Conservation (phyloP, 139 green algal genomes). For the Auxenochlorella pyrenoidosa region DNA sequence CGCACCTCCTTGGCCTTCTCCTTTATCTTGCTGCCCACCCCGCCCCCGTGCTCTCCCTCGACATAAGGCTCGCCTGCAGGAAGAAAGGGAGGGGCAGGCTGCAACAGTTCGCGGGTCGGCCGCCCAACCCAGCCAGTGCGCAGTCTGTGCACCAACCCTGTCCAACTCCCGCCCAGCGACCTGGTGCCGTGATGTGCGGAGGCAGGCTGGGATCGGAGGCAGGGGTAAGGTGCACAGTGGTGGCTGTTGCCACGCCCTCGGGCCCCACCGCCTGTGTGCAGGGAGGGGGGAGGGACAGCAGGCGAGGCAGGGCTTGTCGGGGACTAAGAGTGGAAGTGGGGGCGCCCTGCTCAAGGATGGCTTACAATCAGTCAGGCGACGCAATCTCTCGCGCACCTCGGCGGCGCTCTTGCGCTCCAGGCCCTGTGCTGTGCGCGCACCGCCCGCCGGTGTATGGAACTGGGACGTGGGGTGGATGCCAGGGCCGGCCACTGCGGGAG, state of each 20-base stretch:
- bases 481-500: neutral
- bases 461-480: constrained; percentile 8
- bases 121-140: too few relatives aligned
- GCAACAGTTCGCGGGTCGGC: too few relatives aligned
- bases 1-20: constrained; percentile 13
- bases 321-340: too few relatives aligned
- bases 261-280: neutral
- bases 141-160: too few relatives aligned
- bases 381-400: neutral
- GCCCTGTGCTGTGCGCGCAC: neutral
- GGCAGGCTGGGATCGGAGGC: neutral
- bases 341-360: too few relatives aligned
- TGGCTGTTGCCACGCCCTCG: neutral
- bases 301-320: neutral
- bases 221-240: neutral
- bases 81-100: neutral
- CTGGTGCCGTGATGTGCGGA: neutral
- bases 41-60: neutral
- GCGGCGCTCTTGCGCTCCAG: constrained; percentile 1
- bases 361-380: too few relatives aligned
- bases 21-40: neutral
- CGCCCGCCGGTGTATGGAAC: neutral
- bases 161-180: neutral
- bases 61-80: neutral
- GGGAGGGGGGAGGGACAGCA: neutral